Evolutionary conservation across 305 asterid species (phyloP).

Genomic region (Solanum chacoense): DNA sequence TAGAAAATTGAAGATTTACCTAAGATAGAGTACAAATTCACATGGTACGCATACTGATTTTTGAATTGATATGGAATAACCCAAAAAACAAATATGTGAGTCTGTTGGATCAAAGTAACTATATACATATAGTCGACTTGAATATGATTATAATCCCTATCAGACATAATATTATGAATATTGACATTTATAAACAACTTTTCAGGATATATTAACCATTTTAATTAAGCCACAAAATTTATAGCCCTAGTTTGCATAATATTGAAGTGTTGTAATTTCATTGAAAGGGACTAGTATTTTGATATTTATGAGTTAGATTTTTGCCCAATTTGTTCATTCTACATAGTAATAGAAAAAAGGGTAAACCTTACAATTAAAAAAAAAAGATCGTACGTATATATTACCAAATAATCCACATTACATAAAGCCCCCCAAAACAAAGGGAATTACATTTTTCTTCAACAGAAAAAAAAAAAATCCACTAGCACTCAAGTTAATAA

Average conservation of each 20-base stretch:
- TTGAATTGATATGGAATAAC: neutral
- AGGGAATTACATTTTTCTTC: slow-evolving; percentile 18
- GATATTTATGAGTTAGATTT: neutral
- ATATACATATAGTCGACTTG: neutral
- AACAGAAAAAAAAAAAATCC: neutral
- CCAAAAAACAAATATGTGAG: neutral
- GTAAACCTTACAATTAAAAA: neutral
- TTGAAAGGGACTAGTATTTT: neutral
- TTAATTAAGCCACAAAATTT: neutral
- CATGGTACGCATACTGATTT: neutral
- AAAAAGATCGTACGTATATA: neutral
- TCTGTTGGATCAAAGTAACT: neutral
- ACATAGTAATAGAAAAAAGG: neutral
- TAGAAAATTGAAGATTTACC: neutral
- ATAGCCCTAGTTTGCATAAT: neutral
- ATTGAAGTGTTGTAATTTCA: neutral
- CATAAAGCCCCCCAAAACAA: slow-evolving; percentile 11
- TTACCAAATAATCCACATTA: neutral
- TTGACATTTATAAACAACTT: neutral
- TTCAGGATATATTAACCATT: neutral
- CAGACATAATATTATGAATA: neutral
- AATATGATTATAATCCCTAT: neutral
- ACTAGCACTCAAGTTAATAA: slow-evolving; percentile 21
- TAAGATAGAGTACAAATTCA: neutral
- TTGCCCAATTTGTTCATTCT: neutral